These are phyloP conservation scores for Magnaporthiopsis incrustans DNA, from an alignment of 2,329 filamentous ascomycete genomes.

Conservation along the genomic window DNA sequence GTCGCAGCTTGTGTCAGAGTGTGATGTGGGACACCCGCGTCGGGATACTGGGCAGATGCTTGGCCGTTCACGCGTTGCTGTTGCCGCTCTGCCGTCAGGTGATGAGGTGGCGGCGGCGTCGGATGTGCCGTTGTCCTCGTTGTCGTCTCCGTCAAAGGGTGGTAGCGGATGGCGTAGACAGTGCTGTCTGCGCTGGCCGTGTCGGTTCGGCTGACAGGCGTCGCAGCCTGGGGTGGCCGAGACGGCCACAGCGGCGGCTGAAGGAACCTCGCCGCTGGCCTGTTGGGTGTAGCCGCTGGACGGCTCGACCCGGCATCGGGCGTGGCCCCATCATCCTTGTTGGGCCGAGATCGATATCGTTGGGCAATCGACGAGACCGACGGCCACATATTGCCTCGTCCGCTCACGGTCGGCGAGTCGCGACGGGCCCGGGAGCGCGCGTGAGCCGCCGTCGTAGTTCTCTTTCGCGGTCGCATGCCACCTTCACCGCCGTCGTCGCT, in stretches of 20 bases:
- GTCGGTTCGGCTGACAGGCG: constrained; percentile 53
- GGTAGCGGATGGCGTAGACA: constrained; percentile 55
- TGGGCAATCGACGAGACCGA: constrained; percentile 31
- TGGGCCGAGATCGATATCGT: constrained; percentile 25
- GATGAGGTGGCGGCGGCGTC: constrained; percentile 12
- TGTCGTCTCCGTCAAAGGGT: constrained; percentile 45
- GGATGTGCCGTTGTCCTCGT: constrained; percentile 36
- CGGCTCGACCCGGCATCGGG: background rate
- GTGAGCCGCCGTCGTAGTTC: background rate
- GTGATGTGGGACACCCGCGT: background rate
- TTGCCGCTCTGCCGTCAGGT: constrained; percentile 10
- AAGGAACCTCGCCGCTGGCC: constrained; percentile 24
- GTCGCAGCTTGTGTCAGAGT: background rate
- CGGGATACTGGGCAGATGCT: background rate
- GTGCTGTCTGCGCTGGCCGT: constrained; percentile 58
- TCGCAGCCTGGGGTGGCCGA: constrained; percentile 45
- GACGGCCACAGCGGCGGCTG: constrained; percentile 47
- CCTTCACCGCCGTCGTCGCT: constrained; percentile 24
- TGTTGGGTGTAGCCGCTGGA: constrained; percentile 14
- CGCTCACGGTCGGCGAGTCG: constrained; percentile 15
- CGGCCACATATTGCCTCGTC: constrained; percentile 30
- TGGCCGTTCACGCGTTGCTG: background rate
- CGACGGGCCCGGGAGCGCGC: constrained; percentile 11
- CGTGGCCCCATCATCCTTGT: constrained; percentile 11
- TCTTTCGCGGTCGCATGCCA: constrained; percentile 7